These are phyloP conservation scores for Fusarium abutilonis DNA, from an alignment of 2,329 filamentous ascomycete species.

Conservation along the genomic window DNA sequence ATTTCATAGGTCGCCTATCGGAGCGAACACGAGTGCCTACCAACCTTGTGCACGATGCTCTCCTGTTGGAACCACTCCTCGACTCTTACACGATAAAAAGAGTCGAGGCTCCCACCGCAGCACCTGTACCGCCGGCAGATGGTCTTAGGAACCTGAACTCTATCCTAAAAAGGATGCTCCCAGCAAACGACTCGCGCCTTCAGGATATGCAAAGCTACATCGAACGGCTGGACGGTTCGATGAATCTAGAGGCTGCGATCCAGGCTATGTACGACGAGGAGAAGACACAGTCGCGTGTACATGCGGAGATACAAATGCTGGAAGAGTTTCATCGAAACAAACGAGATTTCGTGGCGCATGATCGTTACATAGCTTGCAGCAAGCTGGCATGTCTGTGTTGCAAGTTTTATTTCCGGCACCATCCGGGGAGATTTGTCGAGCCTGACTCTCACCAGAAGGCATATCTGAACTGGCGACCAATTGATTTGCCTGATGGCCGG, in stretches of 20 bases:
- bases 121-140: constrained; percentile 42
- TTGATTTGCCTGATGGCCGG: constrained; percentile 14
- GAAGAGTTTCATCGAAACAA: constrained; percentile 55
- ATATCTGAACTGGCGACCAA: constrained; percentile 54
- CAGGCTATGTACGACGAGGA: constrained; percentile 15
- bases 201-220: constrained; percentile 11
- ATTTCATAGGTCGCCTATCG: constrained; percentile 58
- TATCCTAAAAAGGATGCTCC: constrained; percentile 50
- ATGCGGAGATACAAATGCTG: constrained; percentile 48
- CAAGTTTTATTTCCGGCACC: constrained; percentile 55
- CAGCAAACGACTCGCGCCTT: constrained; percentile 10
- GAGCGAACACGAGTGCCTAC: constrained; percentile 53
- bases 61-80: constrained; percentile 48
- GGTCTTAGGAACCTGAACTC: constrained; percentile 44
- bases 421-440: constrained; percentile 48
- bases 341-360: constrained; percentile 50
- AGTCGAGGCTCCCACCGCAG: constrained; percentile 25
- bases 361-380: constrained; percentile 61
- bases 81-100: constrained; percentile 43
- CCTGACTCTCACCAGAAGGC: constrained; percentile 53
- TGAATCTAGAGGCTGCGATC: constrained; percentile 12
- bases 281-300: constrained; percentile 41
- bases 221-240: constrained; percentile 2
- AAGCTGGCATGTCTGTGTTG: constrained; percentile 64
- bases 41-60: constrained; percentile 50